Conservation (phyloP, 768 basidiomycete species). For the Tulasnella sp. region DNA sequence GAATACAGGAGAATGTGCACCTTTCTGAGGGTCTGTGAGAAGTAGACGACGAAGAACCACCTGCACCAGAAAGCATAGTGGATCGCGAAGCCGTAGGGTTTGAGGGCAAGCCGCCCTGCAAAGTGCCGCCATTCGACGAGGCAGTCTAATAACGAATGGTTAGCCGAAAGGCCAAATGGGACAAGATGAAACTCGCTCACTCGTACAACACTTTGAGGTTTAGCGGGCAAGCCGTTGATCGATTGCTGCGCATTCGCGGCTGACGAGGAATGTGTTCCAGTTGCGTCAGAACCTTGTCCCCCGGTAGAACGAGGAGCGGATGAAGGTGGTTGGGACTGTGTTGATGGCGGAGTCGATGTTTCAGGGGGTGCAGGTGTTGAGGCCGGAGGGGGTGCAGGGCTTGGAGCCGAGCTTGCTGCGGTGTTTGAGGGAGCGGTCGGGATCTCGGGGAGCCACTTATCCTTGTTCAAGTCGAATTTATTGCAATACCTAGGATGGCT, state of each 20-base stretch:
- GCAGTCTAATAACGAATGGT: not conserved
- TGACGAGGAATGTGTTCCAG: not conserved
- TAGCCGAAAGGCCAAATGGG: not conserved
- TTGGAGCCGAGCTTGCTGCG: not conserved
- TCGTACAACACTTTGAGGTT: not conserved
- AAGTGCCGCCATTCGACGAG: not conserved
- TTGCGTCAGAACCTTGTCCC: not conserved
- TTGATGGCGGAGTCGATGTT: not conserved
- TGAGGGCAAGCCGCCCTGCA: not conserved
- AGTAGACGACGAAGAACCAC: not conserved
- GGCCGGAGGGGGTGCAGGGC: not conserved
- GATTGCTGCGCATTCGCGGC: not conserved
- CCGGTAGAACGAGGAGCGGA: not conserved
- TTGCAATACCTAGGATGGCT: conserved; percentile 11
- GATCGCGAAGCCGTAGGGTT: not conserved
- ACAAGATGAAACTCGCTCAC: not conserved
- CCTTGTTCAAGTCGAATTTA: not conserved
- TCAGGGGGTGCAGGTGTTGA: not conserved
- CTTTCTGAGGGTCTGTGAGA: not conserved
- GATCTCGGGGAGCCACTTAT: not conserved
- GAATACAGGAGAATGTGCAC: not conserved
- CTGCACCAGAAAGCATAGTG: not conserved
- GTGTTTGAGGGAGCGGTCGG: not conserved
- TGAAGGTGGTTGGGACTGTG: not conserved
- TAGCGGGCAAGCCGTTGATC: conserved; percentile 1